Percentiles rank a stretch among this genome's conserved stretches.
Evolutionary conservation across 2,329 filamentous ascomycete species (phyloP).

Genomic region (Ophiocordyceps australis): DNA sequence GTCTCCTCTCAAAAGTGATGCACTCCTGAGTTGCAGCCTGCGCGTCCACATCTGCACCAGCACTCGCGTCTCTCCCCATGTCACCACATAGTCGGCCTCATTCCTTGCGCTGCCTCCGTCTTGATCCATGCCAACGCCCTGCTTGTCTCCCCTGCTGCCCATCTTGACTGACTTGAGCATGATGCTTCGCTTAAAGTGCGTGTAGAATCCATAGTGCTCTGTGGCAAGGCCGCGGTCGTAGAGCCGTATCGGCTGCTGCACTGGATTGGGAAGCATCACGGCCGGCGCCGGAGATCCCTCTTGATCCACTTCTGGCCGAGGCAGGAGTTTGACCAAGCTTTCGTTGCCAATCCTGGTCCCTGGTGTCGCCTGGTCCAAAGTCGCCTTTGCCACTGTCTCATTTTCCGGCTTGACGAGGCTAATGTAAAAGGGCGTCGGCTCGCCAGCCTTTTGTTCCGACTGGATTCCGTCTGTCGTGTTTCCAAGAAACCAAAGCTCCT

Average conservation of each 20-base stretch:
- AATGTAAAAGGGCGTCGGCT: slow-evolving; percentile 79
- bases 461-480: slow-evolving; percentile 66
- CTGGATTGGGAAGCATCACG: slow-evolving; percentile 49
- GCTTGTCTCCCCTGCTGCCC: slow-evolving; percentile 24
- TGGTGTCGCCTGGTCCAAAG: slow-evolving; percentile 7
- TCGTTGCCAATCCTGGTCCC: slow-evolving; percentile 6
- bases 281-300: slow-evolving; percentile 61
- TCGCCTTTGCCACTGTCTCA: slow-evolving; percentile 10
- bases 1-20: slow-evolving; percentile 12
- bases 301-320: slow-evolving; percentile 38
- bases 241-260: slow-evolving; percentile 64
- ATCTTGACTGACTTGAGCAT: slow-evolving; percentile 48
- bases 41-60: slow-evolving; percentile 50
- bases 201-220: slow-evolving; percentile 91
- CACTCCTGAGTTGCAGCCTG: slow-evolving; percentile 23
- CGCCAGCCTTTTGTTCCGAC: slow-evolving; percentile 53
- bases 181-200: slow-evolving; percentile 74
- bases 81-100: slow-evolving; percentile 36
- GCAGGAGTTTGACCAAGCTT: slow-evolving; percentile 28
- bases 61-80: slow-evolving; percentile 41
- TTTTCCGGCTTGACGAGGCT: slow-evolving; percentile 40
- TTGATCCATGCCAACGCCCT: slow-evolving; percentile 25
- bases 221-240: slow-evolving; percentile 65
- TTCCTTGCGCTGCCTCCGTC: slow-evolving; percentile 33
- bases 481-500: slow-evolving; percentile 67